phyloP scores from a whole-genome alignment of 352 stramenopile species.

The Elongisporangium prolatum region DNA sequence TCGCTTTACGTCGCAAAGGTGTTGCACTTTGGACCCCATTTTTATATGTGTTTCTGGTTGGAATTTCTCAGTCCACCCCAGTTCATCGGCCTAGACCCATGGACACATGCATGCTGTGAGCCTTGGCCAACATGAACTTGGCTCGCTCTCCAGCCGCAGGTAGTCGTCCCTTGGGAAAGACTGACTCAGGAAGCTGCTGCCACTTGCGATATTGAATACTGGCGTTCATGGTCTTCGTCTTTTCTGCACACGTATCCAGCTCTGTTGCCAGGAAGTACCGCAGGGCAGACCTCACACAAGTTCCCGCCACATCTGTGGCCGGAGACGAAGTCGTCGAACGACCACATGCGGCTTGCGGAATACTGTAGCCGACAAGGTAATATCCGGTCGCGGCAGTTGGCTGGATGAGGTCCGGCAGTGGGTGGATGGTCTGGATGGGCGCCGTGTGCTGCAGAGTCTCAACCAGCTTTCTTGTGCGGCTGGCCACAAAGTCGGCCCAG shows the following conservation, averaged over 20 bases:
- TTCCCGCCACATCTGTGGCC: slow-evolving; percentile 22
- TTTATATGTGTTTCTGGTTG: neutral
- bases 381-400: slow-evolving; percentile 28
- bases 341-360: slow-evolving; percentile 13
- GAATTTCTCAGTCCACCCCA: too few species aligned
- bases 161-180: slow-evolving; percentile 58
- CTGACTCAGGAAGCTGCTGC: slow-evolving; percentile 55
- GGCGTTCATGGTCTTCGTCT: slow-evolving; percentile 52
- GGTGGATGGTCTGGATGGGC: slow-evolving; percentile 58
- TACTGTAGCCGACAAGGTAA: slow-evolving; percentile 70
- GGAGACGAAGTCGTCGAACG: slow-evolving; percentile 11
- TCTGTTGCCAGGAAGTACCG: slow-evolving; percentile 83
- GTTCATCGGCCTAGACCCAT: slow-evolving; percentile 39
- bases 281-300: slow-evolving; percentile 47
- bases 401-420: slow-evolving; percentile 60
- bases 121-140: slow-evolving; percentile 72
- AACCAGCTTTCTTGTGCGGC: slow-evolving; percentile 79
- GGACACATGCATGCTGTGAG: slow-evolving; percentile 59
- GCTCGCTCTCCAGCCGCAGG: slow-evolving; percentile 68
- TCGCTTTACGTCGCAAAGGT: too few species aligned
- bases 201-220: slow-evolving; percentile 60
- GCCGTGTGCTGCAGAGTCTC: slow-evolving; percentile 73
- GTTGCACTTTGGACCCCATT: neutral
- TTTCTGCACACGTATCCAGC: slow-evolving; percentile 45
- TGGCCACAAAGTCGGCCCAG: slow-evolving; percentile 76